Evolutionary conservation across 345 rosid genomes (phyloP).

Genomic region (Linum trigynum): DNA sequence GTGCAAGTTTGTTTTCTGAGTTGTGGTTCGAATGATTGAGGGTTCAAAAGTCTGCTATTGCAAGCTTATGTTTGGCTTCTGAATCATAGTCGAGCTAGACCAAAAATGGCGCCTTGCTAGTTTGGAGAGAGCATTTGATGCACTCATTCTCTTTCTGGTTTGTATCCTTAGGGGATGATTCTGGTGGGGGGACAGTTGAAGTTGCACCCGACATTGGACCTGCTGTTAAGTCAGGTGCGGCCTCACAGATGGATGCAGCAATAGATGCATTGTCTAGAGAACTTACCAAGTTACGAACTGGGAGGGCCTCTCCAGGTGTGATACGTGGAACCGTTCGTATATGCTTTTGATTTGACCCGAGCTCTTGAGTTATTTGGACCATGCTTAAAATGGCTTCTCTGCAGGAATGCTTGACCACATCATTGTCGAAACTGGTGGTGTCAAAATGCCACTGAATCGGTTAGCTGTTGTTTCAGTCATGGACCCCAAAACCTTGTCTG

Average conservation of each 20-base stretch:
- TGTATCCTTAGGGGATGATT: constrained; percentile 57
- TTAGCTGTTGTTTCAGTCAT: constrained; percentile 82
- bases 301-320: constrained; percentile 77
- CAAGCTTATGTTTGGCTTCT: not conserved
- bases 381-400: constrained; percentile 5
- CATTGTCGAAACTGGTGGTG: constrained; percentile 63
- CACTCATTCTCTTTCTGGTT: not conserved
- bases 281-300: constrained; percentile 69
- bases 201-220: constrained; percentile 57
- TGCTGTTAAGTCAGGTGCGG: constrained; percentile 45
- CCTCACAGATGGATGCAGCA: constrained; percentile 89
- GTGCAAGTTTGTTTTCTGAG: not conserved
- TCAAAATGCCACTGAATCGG: constrained; percentile 74
- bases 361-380: constrained; percentile 4
- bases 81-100: not conserved
- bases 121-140: not conserved
- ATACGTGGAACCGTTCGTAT: not conserved
- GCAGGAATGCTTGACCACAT: constrained; percentile 95
- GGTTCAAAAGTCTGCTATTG: too few species aligned
- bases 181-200: constrained; percentile 42
- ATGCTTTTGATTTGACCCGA: not conserved
- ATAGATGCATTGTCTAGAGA: constrained; percentile 65
- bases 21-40: not conserved
- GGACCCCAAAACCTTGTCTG: constrained; percentile 74
- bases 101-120: not conserved